Evolutionary conservation across 352 stramenopile genomes (phyloP).

Genomic region (Aphanomyces invadans): DNA sequence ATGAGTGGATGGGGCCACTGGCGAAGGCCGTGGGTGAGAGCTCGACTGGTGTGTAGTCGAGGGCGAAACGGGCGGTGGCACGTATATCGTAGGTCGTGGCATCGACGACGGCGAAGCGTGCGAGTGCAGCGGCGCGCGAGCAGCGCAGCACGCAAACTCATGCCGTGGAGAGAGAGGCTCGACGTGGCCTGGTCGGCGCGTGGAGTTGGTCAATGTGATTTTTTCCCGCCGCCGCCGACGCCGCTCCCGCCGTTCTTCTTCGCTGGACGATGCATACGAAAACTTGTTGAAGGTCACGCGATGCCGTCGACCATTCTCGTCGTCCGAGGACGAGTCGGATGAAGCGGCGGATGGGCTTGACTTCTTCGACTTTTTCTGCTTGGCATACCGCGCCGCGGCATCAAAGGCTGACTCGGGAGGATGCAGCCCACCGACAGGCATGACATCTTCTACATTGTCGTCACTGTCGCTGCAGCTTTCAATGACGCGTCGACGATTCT

Average conservation of each 20-base stretch:
- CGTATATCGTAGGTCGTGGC: too few species aligned
- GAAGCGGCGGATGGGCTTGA: background rate
- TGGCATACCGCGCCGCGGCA: background rate
- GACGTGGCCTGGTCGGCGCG: background rate
- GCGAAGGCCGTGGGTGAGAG: too few species aligned
- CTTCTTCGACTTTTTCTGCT: background rate
- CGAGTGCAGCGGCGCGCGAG: too few species aligned
- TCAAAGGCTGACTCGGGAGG: background rate
- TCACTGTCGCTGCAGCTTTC: slow-evolving; percentile 18
- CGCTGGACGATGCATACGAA: background rate
- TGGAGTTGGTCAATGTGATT: background rate
- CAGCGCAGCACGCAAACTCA: too few species aligned
- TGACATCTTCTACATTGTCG: background rate
- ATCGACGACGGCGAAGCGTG: too few species aligned
- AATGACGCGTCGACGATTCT: background rate
- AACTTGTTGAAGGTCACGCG: background rate
- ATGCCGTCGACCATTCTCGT: background rate
- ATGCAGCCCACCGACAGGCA: background rate
- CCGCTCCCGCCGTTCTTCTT: background rate
- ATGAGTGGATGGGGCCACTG: too few species aligned
- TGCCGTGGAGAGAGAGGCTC: too few species aligned
- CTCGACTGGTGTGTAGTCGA: too few species aligned
- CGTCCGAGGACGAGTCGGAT: background rate
- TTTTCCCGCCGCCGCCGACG: background rate
- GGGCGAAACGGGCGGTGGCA: too few species aligned